Percentiles rank a stretch among this genome's conserved stretches.
phyloP scores from a whole-genome alignment of 2,329 filamentous ascomycete species.

The Colletotrichum gloeosporioides region DNA sequence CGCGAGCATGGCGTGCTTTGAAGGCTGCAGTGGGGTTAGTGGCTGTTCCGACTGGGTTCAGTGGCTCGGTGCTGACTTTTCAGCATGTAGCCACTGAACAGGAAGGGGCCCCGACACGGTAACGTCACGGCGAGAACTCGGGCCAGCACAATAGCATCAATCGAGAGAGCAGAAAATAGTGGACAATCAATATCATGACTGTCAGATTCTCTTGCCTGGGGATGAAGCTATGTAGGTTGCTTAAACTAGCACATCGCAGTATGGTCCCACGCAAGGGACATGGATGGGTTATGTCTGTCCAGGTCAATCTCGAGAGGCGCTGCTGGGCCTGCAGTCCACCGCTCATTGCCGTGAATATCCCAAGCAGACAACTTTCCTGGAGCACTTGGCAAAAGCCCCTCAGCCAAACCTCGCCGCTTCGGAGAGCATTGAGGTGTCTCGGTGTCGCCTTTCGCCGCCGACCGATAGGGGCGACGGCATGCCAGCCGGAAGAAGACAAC shows the following conservation, averaged over 20 bases:
- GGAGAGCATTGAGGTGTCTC: not conserved
- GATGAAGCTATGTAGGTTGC: not conserved
- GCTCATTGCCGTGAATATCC: not conserved
- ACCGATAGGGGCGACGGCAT: not conserved
- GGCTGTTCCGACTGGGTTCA: not conserved
- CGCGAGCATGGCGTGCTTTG: not conserved
- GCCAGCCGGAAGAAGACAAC: not conserved
- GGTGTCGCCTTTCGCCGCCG: not conserved
- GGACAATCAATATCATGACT: not conserved
- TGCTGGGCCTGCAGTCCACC: not conserved
- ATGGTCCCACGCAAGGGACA: not conserved
- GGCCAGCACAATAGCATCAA: not conserved
- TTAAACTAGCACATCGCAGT: not conserved
- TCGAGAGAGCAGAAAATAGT: not conserved
- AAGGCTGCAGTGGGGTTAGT: not conserved
- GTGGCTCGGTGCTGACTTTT: not conserved
- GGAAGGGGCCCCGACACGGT: not conserved
- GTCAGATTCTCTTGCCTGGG: not conserved
- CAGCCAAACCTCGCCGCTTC: not conserved
- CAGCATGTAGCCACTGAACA: not conserved
- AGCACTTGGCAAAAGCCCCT: no score
- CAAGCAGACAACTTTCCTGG: no score
- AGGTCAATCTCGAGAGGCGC: not conserved
- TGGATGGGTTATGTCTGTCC: not conserved
- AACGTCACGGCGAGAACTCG: not conserved